Evolutionary conservation across 2,329 filamentous ascomycete species (phyloP).

Genomic region (Salinomyces thailandicus): DNA sequence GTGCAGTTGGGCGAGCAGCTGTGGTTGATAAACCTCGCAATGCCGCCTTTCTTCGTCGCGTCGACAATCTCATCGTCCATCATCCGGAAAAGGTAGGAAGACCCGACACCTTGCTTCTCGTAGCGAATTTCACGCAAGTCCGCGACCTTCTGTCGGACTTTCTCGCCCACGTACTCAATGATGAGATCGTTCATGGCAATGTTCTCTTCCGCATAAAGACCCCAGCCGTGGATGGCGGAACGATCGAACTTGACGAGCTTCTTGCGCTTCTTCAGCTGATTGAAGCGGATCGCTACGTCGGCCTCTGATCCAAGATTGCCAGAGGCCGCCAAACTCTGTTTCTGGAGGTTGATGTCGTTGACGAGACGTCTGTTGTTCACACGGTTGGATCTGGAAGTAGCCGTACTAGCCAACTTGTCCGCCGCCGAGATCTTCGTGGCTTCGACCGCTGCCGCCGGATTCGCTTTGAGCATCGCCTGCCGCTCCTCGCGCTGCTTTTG

Average conservation of each 20-base stretch:
- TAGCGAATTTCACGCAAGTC: slow-evolving; percentile 89
- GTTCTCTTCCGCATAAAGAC: slow-evolving; percentile 92
- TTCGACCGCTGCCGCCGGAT: slow-evolving; percentile 53
- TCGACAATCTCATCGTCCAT: slow-evolving; percentile 97
- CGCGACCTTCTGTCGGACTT: slow-evolving; percentile 93
- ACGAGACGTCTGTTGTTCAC: slow-evolving; percentile 91
- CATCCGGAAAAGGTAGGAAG: slow-evolving; percentile 94
- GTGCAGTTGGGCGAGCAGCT: slow-evolving; percentile 98
- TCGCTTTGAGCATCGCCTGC: slow-evolving; percentile 61
- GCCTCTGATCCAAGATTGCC: slow-evolving; percentile 50
- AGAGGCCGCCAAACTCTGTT: slow-evolving; percentile 55
- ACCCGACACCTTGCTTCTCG: slow-evolving; percentile 91
- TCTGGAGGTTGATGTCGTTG: slow-evolving; percentile 90
- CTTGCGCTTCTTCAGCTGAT: slow-evolving; percentile 98
- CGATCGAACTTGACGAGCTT: slow-evolving; percentile 97
- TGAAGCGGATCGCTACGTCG: slow-evolving; percentile 90
- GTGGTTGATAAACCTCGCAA: slow-evolving; percentile 97
- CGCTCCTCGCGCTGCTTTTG: slow-evolving; percentile 83
- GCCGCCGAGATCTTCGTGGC: slow-evolving; percentile 58
- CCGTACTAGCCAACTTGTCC: slow-evolving; percentile 73
- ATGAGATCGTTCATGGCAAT: slow-evolving; percentile 98
- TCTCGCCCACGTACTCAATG: slow-evolving; percentile 97
- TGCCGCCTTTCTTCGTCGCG: slow-evolving; percentile 95
- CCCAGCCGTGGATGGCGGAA: slow-evolving; percentile 98
- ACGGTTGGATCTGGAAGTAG: slow-evolving; percentile 84